A percentile compares a stretch with the other conserved stretches of the same genome.
Evolutionary conservation across 371 early-diverging fungal species (phyloP).

Genomic region (Mucor velutinosus): DNA sequence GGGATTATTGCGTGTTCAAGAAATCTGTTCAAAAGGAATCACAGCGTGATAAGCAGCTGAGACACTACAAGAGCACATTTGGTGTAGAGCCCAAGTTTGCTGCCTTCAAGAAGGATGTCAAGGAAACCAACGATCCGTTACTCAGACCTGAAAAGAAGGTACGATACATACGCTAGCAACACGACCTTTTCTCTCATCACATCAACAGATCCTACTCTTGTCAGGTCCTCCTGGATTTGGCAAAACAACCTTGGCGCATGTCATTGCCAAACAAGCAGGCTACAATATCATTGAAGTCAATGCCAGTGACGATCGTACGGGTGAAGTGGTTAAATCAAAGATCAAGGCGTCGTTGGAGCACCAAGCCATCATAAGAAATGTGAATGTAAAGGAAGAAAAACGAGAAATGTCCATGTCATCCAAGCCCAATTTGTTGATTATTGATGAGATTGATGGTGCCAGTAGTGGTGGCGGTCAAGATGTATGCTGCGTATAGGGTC

Average conservation of each 20-base stretch:
- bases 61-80: slow-evolving; percentile 31
- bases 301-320: slow-evolving; percentile 97
- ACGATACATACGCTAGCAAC: not conserved
- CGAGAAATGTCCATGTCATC: slow-evolving; percentile 33
- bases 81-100: slow-evolving; percentile 15
- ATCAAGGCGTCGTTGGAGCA: slow-evolving; percentile 78
- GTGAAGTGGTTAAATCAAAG: slow-evolving; percentile 68
- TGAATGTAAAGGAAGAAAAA: slow-evolving; percentile 2
- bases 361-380: slow-evolving; percentile 63
- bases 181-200: not conserved
- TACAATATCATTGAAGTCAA: slow-evolving; percentile 96
- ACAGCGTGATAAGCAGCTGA: slow-evolving; percentile 36
- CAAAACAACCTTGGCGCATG: slow-evolving; percentile 98
- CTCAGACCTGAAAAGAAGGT: slow-evolving; percentile 71
- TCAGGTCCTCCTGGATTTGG: slow-evolving; percentile 98
- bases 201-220: slow-evolving; percentile 79
- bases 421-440: slow-evolving; percentile 85
- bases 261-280: slow-evolving; percentile 91
- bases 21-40: slow-evolving; percentile 27
- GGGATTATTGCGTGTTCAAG: slow-evolving; percentile 96
- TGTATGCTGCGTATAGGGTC: not conserved
- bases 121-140: slow-evolving; percentile 45
- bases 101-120: slow-evolving; percentile 9
- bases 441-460: slow-evolving; percentile 98
- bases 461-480: slow-evolving; percentile 57